Evolutionary conservation across 768 basidiomycete genomes (phyloP).

Genomic region (Macrolepiota fuliginosa): DNA sequence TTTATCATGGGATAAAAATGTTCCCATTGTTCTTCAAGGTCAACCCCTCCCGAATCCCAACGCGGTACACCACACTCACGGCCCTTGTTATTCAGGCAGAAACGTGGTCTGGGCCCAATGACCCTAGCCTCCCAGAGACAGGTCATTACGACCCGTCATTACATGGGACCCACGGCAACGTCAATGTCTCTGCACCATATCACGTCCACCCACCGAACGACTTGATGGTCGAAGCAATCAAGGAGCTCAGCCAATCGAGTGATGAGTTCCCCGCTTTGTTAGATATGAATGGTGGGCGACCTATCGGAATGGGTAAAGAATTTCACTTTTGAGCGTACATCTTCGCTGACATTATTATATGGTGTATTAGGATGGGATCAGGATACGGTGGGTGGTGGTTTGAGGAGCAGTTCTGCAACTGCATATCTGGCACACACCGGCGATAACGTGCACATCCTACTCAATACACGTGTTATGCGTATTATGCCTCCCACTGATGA

Average conservation of each 20-base stretch:
- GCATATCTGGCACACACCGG: neutral
- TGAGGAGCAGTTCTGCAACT: neutral
- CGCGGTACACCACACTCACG: neutral
- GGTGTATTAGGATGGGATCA: neutral
- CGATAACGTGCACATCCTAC: neutral
- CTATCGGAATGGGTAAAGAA: constrained; percentile 8
- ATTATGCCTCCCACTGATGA: neutral
- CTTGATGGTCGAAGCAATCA: neutral
- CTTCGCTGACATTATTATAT: neutral
- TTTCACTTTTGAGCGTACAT: neutral
- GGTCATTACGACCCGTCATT: neutral
- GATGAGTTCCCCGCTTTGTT: constrained; percentile 7
- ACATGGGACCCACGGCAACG: neutral
- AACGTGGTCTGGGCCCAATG: neutral
- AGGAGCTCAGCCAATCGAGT: neutral
- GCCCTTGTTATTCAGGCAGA: neutral
- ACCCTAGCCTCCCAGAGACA: neutral
- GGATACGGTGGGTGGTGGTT: neutral
- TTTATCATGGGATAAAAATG: neutral
- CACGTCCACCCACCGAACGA: neutral
- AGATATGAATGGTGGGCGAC: constrained; percentile 6
- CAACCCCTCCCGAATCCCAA: neutral
- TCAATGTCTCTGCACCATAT: neutral
- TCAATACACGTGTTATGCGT: neutral
- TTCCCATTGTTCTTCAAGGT: neutral